Base-by-base conservation (phyloP, 2,329 filamentous ascomycete genomes). In the Trichoderma sp. region DNA sequence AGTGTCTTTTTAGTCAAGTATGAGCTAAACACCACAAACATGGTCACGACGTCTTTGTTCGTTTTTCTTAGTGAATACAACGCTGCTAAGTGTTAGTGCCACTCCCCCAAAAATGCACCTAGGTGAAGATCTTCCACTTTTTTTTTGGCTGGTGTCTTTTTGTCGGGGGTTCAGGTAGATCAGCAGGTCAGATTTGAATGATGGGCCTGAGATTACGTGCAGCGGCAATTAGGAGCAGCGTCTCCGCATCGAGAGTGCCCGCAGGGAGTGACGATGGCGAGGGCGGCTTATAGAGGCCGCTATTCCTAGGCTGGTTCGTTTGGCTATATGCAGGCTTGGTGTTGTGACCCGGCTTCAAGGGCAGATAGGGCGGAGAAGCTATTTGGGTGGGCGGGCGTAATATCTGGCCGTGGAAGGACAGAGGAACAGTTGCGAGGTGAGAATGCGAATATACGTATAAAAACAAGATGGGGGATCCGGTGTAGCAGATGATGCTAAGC, bases 281-380 rank as follows among this genome's bases (percentile, higher is more conserved):
- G 63, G 53, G 52, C 62, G 31, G 35, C 31, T 11, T 14, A 10
- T 27, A 64, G 37, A n/a, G 40, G 40, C 37, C 7, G 40, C 35
- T 40, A 64, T 11, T 35, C 19, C 52, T 13, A 43, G n/a, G 63
- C 14, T 49, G 62, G 27, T 31, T 11, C 29, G 11, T 37, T 59
- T 10, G 55, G 63, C 53, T 19, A 59, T 67, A 67, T 67, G 64
- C 64, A 67, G 55, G 64, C 40, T 35, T 58, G 64, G 64, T 67
- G 64, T 67, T 59, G 64, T 67, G 64, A 67, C 64, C 55, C 40
- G 64, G 49, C 16, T 59, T 5, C 64, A 52, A 67, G 55, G 64
- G 55, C 63, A 40, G 53, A 58, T 29, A 35, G 37, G 63, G 53
- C 40, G 64, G 55, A 58, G 63, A 35, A 49, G 63, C 53, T 21